A percentile compares a stretch with the other conserved stretches of the same genome.
phyloP scores from a whole-genome alignment of 345 rosid genomes.

The Reutealis trisperma region DNA sequence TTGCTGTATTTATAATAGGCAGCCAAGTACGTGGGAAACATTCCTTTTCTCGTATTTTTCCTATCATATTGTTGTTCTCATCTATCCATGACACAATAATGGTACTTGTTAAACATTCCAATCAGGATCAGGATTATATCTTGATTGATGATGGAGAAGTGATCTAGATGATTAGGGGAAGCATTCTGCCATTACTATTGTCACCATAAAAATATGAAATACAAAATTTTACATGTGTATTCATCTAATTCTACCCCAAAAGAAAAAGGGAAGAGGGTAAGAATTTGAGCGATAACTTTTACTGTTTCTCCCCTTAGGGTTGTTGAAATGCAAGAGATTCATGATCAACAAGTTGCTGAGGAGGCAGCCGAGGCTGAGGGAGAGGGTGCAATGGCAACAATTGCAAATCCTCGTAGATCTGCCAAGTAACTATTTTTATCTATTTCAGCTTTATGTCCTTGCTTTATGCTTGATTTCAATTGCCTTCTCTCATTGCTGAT shows the following conservation, averaged over 20 bases:
- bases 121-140: not conserved
- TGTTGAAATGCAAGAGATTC: slow-evolving; percentile 99
- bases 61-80: not conserved
- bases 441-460: slow-evolving; percentile 7
- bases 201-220: not conserved
- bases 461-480: not conserved
- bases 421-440: slow-evolving; percentile 57
- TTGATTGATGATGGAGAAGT: not conserved
- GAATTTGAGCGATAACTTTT: not conserved
- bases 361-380: slow-evolving; percentile 99
- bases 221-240: not conserved
- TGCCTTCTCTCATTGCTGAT: not conserved
- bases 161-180: not conserved
- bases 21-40: not conserved
- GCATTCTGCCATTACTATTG: not conserved
- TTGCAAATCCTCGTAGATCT: slow-evolving; percentile 89
- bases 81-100: not conserved
- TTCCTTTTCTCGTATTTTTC: not conserved
- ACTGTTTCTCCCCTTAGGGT: slow-evolving; percentile 52
- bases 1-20: slow-evolving; percentile 7
- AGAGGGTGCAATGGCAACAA: slow-evolving; percentile 82
- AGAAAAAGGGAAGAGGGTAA: not conserved
- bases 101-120: not conserved
- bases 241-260: slow-evolving; percentile 1
- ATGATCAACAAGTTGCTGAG: slow-evolving; percentile 95